Percentiles rank a stretch among this genome's conserved stretches.
phyloP scores from a whole-genome alignment of 495 filamentous ascomycete genomes.

The Margaritispora aquatica region DNA sequence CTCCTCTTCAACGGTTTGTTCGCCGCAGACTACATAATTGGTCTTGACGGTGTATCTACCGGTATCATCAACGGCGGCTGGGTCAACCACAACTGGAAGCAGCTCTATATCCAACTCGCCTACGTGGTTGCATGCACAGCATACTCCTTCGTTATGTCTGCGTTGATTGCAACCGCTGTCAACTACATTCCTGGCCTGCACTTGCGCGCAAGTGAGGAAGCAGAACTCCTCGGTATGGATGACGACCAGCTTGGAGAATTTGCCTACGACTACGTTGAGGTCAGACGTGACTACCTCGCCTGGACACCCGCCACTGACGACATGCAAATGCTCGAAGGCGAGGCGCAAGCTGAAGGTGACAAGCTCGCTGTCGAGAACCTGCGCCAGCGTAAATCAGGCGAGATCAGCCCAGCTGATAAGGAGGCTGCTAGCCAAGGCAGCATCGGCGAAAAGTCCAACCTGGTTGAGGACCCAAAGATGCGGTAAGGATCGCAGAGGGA shows the following conservation, averaged over 20 bases:
- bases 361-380: not conserved
- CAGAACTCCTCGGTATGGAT: constrained; percentile 96
- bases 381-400: not conserved
- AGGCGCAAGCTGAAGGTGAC: not conserved
- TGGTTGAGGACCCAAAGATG: not conserved
- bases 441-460: not conserved
- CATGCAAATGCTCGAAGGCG: not conserved
- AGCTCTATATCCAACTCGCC: constrained; percentile 85
- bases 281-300: constrained; percentile 80
- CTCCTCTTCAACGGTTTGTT: constrained; percentile 91
- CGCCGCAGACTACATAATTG: constrained; percentile 80
- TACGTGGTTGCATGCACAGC: constrained; percentile 70
- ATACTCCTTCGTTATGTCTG: constrained; percentile 79
- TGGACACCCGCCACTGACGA: constrained; percentile 84
- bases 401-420: not conserved
- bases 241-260: constrained; percentile 98
- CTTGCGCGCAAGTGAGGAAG: constrained; percentile 84
- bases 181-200: constrained; percentile 83
- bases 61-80: constrained; percentile 64
- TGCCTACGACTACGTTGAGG: constrained; percentile 97
- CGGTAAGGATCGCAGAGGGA: not conserved
- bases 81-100: constrained; percentile 78
- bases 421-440: not conserved
- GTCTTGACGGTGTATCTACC: constrained; percentile 85
- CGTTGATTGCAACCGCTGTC: constrained; percentile 73